Percentiles rank a stretch among this genome's conserved stretches.
These are phyloP conservation scores for Colletotrichum coccodes DNA, from an alignment of 2,329 filamentous ascomycete genomes.

Conservation along the genomic window DNA sequence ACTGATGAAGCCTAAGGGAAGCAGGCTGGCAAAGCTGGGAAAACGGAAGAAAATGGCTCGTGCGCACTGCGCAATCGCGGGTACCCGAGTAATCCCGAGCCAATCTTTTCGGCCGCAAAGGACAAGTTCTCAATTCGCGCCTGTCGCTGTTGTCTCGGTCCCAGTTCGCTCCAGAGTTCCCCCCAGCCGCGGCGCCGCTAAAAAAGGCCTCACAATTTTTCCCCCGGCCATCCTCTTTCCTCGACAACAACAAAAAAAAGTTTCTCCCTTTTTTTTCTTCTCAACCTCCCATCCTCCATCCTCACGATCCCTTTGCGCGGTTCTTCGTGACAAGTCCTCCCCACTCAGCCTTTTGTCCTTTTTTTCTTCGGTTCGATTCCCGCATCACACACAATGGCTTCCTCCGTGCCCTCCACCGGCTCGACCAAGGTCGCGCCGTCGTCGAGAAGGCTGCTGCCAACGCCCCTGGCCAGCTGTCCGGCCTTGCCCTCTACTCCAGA, in stretches of 20 bases:
- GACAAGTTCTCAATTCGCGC: conserved; percentile 27
- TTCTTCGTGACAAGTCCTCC: conserved; percentile 38
- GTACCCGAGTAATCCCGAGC: conserved; percentile 36
- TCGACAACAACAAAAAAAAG: conserved; percentile 21
- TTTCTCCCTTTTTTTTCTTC: conserved; percentile 8
- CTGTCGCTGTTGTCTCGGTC: neutral
- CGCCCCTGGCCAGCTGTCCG: conserved; percentile 55
- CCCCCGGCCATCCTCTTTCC: conserved; percentile 20
- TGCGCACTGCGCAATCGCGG: conserved; percentile 16
- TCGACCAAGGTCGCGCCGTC: conserved; percentile 56
- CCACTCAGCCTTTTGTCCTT: conserved; percentile 46
- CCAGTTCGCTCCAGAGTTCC: neutral
- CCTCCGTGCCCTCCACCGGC: conserved; percentile 47
- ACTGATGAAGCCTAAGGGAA: neutral
- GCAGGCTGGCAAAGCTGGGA: neutral
- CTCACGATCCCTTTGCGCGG: conserved; percentile 33
- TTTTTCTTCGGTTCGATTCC: conserved; percentile 34
- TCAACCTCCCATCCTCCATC: neutral
- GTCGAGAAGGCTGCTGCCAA: conserved; percentile 53
- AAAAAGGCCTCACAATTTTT: conserved; percentile 34
- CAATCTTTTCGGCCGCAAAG: conserved; percentile 30
- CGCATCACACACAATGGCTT: conserved; percentile 53
- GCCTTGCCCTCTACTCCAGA: conserved; percentile 84
- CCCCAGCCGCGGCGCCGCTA: conserved; percentile 28
- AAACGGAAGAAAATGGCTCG: neutral